Evolutionary conservation across 2,329 filamentous ascomycete species (phyloP).

Genomic region (Sporothrix variecibatus): DNA sequence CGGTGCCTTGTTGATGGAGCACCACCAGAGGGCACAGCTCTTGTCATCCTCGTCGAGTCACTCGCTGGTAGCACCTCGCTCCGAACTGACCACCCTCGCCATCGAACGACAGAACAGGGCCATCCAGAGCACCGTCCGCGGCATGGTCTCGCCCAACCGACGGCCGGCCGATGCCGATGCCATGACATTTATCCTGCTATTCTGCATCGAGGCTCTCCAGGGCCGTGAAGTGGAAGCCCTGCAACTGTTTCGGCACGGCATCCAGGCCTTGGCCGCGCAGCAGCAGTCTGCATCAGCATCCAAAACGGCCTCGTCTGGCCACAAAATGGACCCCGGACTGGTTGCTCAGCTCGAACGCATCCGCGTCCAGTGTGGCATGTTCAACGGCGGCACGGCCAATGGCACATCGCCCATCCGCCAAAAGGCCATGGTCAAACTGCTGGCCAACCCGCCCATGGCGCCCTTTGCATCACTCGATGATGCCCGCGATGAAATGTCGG

Average conservation of each 20-base stretch:
- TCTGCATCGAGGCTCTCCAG: constrained; percentile 23
- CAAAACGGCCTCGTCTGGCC: not conserved
- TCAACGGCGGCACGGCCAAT: not conserved
- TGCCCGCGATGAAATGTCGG: constrained; percentile 4
- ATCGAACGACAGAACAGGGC: constrained; percentile 9
- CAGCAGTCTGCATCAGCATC: too few relatives aligned
- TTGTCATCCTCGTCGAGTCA: not conserved
- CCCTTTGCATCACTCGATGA: not conserved
- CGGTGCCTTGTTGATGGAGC: not conserved
- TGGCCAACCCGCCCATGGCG: not conserved
- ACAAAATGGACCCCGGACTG: not conserved
- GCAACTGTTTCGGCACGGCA: constrained; percentile 4
- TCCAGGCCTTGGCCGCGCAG: not conserved
- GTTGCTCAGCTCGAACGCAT: constrained; percentile 10
- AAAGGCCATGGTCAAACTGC: not conserved
- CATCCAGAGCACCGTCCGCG: constrained; percentile 12
- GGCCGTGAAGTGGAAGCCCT: constrained; percentile 17
- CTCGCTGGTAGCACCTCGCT: not conserved
- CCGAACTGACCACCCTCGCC: not conserved
- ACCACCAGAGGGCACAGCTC: not conserved
- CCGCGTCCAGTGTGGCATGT: constrained; percentile 8
- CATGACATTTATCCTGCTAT: constrained; percentile 10
- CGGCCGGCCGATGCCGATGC: not conserved
- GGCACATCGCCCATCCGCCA: not conserved
- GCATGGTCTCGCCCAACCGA: not conserved